Base-by-base conservation (phyloP, 768 basidiomycete species). In the Paxillus rubicundulus region DNA sequence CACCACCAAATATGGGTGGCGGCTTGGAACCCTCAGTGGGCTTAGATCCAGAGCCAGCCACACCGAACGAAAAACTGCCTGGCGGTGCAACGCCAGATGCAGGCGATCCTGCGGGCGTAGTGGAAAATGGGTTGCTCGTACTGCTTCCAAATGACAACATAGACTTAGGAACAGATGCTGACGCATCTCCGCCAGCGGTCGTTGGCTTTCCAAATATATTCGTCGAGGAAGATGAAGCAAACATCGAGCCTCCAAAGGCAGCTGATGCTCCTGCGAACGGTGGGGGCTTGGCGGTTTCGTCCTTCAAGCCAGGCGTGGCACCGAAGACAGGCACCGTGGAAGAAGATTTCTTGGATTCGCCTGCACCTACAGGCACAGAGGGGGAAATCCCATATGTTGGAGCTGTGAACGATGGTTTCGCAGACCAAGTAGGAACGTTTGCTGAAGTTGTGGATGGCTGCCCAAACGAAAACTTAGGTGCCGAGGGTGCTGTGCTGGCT, bases 391-490 rank as follows among this genome's bases (percentile, higher is more conserved):
- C 56, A 52, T 72, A 69, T 13, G 61, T 42, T 12, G 67, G 53
- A 41, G 52, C 28, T 20, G 67, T 21, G 8, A 64, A 60, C 10
- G 24, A 24, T 24, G 24, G 24, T 24, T 24, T 24, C 24, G 24
- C 24, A 24, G 24, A 24, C 24, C 24, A 30, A 5, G 40, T 27
- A 13, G 61, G 48, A 1, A 43, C 17, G 8, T 51, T 47, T 17
- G 46, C 38, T 3, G 59, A 50, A 34, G 50, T 30, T 16, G 42
- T 36, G 24, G 61, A 37, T 13, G 52, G 47, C 28, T 58, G 61
- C n/a, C 55, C 67, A 20, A 69, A 70, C 13, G 61, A 58, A 45
- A 69, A 69, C 30, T 60, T 61, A 18, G 64, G 56, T 37, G 36
- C 39, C 2, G 62, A 45, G 24, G 58, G 44, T n/a, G 51, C 17